Evolutionary conservation across 495 filamentous ascomycete genomes (phyloP), one percentile per base, ranked within the genome.

Genomic region (Penicillium roqueforti): DNA sequence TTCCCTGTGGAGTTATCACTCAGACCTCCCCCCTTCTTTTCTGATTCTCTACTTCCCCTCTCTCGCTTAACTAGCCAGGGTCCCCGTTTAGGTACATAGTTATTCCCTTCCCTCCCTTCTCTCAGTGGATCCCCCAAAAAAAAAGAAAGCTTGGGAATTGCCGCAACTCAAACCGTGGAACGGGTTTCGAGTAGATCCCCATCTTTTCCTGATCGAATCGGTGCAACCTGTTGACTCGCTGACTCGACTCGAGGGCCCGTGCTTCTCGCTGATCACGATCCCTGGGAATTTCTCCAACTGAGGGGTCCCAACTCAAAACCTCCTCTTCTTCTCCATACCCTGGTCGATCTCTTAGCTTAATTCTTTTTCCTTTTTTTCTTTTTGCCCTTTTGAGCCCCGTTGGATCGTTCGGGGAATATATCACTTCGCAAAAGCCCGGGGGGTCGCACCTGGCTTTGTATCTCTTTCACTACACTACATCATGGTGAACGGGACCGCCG

Each of bases 401-500:
- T 14, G 14, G 40, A 7, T 47, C 20, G 19, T 46, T 57, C 55
- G 37, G 55, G 55, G 55, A 45, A 45, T 45, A 45, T 45, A 45
- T 45, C 42, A 44, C 25, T 44, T 44, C 7, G 25, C 42, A 29
- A 45, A 28, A 29, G 28, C 42, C 42, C 42, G 26, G 42, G 42
- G 42, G 42, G 42, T 45, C 31, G 49, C 42, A 54, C 43, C 55
- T 54, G 38, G 54, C 20, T 40, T 52, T 37, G 47, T 51, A 26
- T 22, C 28, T 40, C 26, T 42, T 41, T 32, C 22, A 43, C 37
- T 26, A 16, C 49, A 59, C 38, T 54, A 31, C 65, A 72, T 57
- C 57, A 77, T 77, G 74, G 74, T 74, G 55, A 74, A 72, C 65
- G 71, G 74, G 47, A 70, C 70, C 34, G 68, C 70, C 32, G 68